Evolutionary conservation across 805 yeast species (phyloP).

Genomic region (Pichia cephalocereana): DNA sequence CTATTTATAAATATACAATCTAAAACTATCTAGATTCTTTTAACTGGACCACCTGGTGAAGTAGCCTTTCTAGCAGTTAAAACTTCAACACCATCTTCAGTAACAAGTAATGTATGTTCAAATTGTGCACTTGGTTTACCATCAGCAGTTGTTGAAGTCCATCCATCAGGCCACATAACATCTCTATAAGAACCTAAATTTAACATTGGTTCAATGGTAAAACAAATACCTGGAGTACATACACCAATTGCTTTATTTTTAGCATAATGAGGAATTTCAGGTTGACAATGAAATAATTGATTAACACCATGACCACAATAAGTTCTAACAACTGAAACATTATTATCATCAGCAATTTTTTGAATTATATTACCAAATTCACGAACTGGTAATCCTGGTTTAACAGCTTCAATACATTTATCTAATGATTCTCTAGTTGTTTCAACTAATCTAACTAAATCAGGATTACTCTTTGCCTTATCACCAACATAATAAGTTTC

Average conservation of each 20-base stretch:
- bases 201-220: constrained; percentile 97
- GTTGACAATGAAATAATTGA: constrained; percentile 79
- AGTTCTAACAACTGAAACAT: constrained; percentile 79
- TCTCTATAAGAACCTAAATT: constrained; percentile 77
- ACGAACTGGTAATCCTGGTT: constrained; percentile 88
- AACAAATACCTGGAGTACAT: constrained; percentile 92
- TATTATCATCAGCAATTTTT: constrained; percentile 67
- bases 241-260: constrained; percentile 88
- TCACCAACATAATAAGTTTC: constrained; percentile 97
- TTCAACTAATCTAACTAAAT: constrained; percentile 83
- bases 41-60: constrained; percentile 84
- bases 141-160: constrained; percentile 91
- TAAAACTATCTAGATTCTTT: constrained; percentile 29
- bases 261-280: constrained; percentile 90
- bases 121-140: constrained; percentile 91
- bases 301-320: constrained; percentile 95
- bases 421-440: constrained; percentile 84
- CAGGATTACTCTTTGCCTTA: constrained; percentile 70
- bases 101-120: constrained; percentile 86
- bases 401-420: constrained; percentile 71
- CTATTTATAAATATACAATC: not conserved
- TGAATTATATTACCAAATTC: constrained; percentile 83
- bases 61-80: constrained; percentile 70
- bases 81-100: constrained; percentile 89
- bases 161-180: constrained; percentile 90